Base-by-base conservation (phyloP, 2,329 filamentous ascomycete species). In the Nothophoma quercina region DNA sequence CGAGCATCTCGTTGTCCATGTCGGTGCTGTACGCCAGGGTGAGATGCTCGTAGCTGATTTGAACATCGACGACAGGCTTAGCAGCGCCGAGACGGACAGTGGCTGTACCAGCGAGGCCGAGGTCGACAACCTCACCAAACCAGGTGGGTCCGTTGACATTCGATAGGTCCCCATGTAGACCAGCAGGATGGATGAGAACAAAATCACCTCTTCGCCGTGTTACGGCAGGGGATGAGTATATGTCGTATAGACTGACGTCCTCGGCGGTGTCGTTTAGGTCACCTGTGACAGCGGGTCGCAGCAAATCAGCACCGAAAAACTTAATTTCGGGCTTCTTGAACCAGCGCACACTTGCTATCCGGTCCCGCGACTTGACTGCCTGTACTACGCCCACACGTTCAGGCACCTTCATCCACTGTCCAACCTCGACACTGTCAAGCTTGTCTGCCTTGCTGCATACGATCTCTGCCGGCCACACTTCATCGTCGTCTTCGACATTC, bases 181-280 rank as follows among this genome's bases (percentile, higher is more conserved):
- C 56, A 7, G 58, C 55, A 3, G 66, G 63, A 52, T 78, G 75
- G 10, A 85, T 64, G 9, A 85, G 64, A 2, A 85, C 83, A 47
- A 83, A 79, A 62, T 85, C 83, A 7, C 79, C 80, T 53, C 79
- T 71, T 32, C 77, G 71, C 30, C 79, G 77, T 30, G 77, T 78
- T 40, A 86, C 58, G 5, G 75, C 75, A n/a, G 76, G 74, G 28
- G 79, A 79, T 2, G 77, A 77, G 47, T 76, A 75, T 28, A 86
- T 78, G 55, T 87, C 84, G 64, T 86, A 86, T 32, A 86, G 63
- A 51, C 83, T 85, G 21, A 85, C 77, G 32, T 84, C 79, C 58
- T 83, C 80, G 23, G 73, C 62, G 5, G 61, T 55, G 19, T 78
- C 72, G 15, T 63, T 55, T 1, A 83, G 71, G 4, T 65, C 61